A percentile compares a stretch with the other conserved stretches of the same genome.
phyloP scores from a whole-genome alignment of 805 yeast genomes.

The Sugiyamaella smithiae region DNA sequence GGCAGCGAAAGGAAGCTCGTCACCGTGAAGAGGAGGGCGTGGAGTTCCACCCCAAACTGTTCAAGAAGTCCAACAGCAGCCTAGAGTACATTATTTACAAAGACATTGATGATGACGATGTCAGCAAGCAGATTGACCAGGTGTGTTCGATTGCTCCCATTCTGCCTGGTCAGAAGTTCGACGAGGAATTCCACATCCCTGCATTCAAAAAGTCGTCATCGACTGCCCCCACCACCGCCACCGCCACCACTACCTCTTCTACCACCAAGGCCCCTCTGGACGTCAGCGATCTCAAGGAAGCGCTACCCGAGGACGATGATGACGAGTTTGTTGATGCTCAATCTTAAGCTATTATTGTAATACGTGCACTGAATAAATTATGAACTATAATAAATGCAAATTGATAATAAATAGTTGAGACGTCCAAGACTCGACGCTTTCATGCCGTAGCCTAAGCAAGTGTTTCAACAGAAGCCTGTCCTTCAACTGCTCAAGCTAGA shows the following conservation, averaged over 20 bases:
- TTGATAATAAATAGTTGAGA: too few species aligned
- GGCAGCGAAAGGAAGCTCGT: constrained; percentile 74
- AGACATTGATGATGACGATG: constrained; percentile 51
- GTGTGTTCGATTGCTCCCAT: constrained; percentile 71
- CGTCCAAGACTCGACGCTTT: too few species aligned
- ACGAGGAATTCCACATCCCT: constrained; percentile 63
- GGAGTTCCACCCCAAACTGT: constrained; percentile 77
- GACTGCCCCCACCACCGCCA: not conserved
- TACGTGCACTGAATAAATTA: not conserved
- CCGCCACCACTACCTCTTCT: constrained; percentile 1
- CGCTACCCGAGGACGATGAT: constrained; percentile 24
- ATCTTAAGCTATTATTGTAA: constrained; percentile 9
- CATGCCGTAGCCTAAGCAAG: too few species aligned
- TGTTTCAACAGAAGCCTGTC: too few species aligned
- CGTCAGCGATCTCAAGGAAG: constrained; percentile 17
- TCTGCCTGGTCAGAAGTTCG: constrained; percentile 74
- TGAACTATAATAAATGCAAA: not conserved
- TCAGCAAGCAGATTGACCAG: constrained; percentile 50
- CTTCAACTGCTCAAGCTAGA: too few species aligned
- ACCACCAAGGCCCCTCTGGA: constrained; percentile 13
- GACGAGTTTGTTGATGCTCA: constrained; percentile 30
- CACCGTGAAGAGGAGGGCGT: constrained; percentile 73
- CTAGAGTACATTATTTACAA: constrained; percentile 68
- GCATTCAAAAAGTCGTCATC: constrained; percentile 52
- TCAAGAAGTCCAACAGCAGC: constrained; percentile 45